Conservation (phyloP, 73 alveolate genomes). For the Tetrahymena malaccensis region DNA sequence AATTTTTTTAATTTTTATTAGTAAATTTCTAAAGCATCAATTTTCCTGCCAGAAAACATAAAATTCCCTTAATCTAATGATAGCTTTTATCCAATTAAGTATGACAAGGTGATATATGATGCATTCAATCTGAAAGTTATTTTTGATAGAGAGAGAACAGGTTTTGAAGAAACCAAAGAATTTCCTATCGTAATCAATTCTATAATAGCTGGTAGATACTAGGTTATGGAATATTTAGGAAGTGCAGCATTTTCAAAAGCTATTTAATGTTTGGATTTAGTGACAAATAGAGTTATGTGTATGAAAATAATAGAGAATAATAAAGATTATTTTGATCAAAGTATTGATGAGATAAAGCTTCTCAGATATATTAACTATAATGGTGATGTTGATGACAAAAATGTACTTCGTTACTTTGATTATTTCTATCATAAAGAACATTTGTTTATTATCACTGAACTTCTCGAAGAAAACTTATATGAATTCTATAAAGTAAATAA, state of each 20-base stretch:
- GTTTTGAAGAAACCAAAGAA: conserved; percentile 99
- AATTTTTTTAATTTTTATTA: background rate
- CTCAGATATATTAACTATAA: conserved; percentile 87
- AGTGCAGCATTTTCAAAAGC: conserved; percentile 98
- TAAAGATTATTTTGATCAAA: conserved; percentile 97
- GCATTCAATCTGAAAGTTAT: conserved; percentile 96
- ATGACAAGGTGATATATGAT: conserved; percentile 93
- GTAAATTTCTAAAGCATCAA: conserved; percentile 18
- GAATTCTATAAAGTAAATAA: conserved; percentile 81
- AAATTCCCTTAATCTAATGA: conserved; percentile 91
- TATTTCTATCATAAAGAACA: conserved; percentile 88
- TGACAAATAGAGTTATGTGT: conserved; percentile 93
- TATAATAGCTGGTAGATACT: conserved; percentile 93
- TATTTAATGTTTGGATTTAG: conserved; percentile 93
- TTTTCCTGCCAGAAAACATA: conserved; percentile 70
- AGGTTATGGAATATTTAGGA: conserved; percentile 96
- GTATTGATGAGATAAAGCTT: conserved; percentile 97
- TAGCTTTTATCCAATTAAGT: conserved; percentile 96
- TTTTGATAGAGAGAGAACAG: conserved; percentile 99
- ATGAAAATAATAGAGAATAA: conserved; percentile 98
- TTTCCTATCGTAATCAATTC: conserved; percentile 87
- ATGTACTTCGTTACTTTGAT: conserved; percentile 38
- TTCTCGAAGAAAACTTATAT: conserved; percentile 95
- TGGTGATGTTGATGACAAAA: conserved; percentile 94
- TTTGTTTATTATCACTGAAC: conserved; percentile 94